Conservation (phyloP, 1,139 yeast species). For the Pichia sp. region DNA sequence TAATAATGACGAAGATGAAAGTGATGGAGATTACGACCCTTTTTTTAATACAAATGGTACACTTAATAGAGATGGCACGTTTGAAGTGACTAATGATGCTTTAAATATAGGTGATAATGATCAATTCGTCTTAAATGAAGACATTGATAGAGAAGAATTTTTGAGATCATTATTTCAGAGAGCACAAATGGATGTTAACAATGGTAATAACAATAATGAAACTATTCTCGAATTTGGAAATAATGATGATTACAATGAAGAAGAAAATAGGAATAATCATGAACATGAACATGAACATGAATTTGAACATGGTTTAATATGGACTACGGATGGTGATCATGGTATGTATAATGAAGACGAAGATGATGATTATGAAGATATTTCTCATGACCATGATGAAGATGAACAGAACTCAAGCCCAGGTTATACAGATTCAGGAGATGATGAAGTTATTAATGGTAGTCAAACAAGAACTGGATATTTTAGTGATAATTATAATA, state of each 20-base stretch:
- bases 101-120: neutral
- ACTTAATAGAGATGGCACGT: too few relatives aligned
- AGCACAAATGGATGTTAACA: slow-evolving; percentile 2
- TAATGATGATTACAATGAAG: too few relatives aligned
- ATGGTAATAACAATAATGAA: neutral
- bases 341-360: neutral
- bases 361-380: neutral
- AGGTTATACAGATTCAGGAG: neutral
- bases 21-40: neutral
- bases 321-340: too few relatives aligned
- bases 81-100: neutral
- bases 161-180: neutral
- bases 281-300: neutral
- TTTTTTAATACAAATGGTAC: too few relatives aligned
- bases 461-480: neutral
- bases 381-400: neutral
- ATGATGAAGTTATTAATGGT: neutral
- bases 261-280: too few relatives aligned
- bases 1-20: slow-evolving; percentile 5
- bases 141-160: neutral
- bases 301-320: too few relatives aligned
- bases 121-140: neutral
- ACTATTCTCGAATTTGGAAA: too few relatives aligned
- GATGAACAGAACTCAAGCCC: too few relatives aligned
- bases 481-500: neutral